Evolutionary conservation across 2,329 filamentous ascomycete genomes (phyloP).

Genomic region (Stemphylium vesicarium): DNA sequence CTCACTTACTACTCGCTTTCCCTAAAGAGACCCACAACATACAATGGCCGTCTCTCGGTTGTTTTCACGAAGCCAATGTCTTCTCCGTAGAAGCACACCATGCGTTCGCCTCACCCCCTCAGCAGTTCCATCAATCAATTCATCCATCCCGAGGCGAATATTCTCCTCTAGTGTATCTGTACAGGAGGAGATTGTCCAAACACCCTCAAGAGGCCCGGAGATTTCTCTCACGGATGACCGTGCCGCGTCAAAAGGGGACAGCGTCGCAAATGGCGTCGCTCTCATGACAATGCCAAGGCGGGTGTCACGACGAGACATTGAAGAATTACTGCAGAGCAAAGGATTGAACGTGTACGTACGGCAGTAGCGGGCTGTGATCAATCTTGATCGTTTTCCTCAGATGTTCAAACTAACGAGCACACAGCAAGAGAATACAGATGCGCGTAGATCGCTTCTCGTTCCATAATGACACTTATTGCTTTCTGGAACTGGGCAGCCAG

Average conservation of each 20-base stretch:
- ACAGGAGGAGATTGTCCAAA: conserved; percentile 11
- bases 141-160: conserved; percentile 14
- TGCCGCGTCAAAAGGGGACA: background rate
- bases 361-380: background rate
- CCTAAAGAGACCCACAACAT: background rate
- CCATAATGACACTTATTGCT: conserved; percentile 15
- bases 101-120: conserved; percentile 16
- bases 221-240: conserved; percentile 5
- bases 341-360: conserved; percentile 30
- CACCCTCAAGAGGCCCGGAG: conserved; percentile 13
- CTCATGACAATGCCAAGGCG: conserved; percentile 18
- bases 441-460: conserved; percentile 32
- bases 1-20: background rate
- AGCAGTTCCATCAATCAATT: conserved; percentile 14
- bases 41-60: conserved; percentile 26
- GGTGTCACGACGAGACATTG: conserved; percentile 15
- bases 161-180: conserved; percentile 18
- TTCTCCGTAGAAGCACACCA: conserved; percentile 18
- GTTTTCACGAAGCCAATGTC: conserved; percentile 13
- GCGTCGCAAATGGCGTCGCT: conserved; percentile 14
- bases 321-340: conserved; percentile 17
- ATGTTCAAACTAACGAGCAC: background rate
- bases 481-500: conserved; percentile 23
- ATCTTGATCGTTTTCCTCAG: background rate
- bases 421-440: conserved; percentile 25